Evolutionary conservation across 1,139 yeast genomes (phyloP).

Genomic region (Hyphopichia fennica): DNA sequence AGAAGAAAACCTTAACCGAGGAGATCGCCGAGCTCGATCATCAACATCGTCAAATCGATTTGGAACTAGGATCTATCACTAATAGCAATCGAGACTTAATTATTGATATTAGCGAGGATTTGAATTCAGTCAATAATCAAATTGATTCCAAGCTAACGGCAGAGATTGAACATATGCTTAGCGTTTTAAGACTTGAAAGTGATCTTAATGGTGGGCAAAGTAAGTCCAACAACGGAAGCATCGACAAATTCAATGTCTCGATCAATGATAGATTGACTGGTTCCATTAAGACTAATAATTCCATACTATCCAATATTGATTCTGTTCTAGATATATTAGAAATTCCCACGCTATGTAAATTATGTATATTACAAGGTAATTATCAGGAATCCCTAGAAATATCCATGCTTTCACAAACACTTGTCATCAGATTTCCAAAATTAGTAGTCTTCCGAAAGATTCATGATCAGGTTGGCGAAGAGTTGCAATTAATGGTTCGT

Average conservation of each 20-base stretch:
- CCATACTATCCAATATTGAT: conserved; percentile 63
- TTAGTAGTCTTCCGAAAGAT: conserved; percentile 57
- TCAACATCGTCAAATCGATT: conserved; percentile 28
- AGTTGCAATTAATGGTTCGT: conserved; percentile 62
- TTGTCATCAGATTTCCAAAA: conserved; percentile 68
- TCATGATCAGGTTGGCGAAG: conserved; percentile 53
- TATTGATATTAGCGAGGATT: conserved; percentile 36
- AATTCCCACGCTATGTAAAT: conserved; percentile 74
- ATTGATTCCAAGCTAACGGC: conserved; percentile 21
- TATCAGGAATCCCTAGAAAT: conserved; percentile 87
- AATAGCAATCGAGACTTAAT: conserved; percentile 41
- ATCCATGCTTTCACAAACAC: conserved; percentile 66
- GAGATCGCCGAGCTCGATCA: conserved; percentile 50
- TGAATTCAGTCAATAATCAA: conserved; percentile 23
- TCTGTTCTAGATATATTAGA: conserved; percentile 76
- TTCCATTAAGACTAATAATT: conserved; percentile 26
- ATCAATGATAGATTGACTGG: conserved; percentile 22
- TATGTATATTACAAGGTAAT: conserved; percentile 85
- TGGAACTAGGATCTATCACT: conserved; percentile 33
- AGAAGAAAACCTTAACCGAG: conserved; percentile 35
- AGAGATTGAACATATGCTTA: conserved; percentile 22
- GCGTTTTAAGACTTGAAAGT: conserved; percentile 7
- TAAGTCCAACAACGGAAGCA: conserved; percentile 1
- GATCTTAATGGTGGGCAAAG: background rate
- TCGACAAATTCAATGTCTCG: conserved; percentile 11